Percentiles rank a stretch among this genome's conserved stretches.
These are phyloP conservation scores for Psilocybe tampanensis DNA, from an alignment of 768 basidiomycete genomes.

Conservation along the genomic window DNA sequence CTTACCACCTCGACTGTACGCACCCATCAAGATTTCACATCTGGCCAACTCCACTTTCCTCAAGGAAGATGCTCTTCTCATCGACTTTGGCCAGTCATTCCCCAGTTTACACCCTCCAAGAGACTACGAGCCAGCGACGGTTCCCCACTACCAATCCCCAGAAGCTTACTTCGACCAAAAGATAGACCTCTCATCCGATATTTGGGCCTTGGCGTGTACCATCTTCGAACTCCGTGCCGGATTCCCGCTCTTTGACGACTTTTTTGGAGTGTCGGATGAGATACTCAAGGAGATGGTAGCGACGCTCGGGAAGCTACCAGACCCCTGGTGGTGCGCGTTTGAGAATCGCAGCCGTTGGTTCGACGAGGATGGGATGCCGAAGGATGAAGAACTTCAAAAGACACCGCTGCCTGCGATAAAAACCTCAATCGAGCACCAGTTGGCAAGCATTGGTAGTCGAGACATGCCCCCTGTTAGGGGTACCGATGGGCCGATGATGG, in stretches of 20 bases:
- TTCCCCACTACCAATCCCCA: constrained; percentile 34
- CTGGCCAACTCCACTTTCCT: constrained; percentile 27
- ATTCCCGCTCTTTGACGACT: constrained; percentile 40
- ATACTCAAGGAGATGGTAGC: constrained; percentile 37
- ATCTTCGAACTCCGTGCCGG: constrained; percentile 47
- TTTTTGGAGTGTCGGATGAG: constrained; percentile 28
- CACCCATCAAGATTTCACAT: too few relatives aligned
- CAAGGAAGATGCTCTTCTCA: constrained; percentile 33
- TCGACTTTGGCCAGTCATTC: constrained; percentile 43
- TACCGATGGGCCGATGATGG: constrained; percentile 36
- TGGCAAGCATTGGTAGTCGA: constrained; percentile 28
- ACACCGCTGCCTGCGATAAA: constrained; percentile 25
- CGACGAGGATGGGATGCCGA: constrained; percentile 36
- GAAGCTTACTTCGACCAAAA: constrained; percentile 36
- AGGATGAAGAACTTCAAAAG: constrained; percentile 14
- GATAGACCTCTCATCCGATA: constrained; percentile 30
- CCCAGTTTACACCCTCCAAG: constrained; percentile 20
- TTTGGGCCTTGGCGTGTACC: constrained; percentile 44
- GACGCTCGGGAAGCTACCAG: constrained; percentile 40
- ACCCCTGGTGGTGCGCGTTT: constrained; percentile 42
- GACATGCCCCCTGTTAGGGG: constrained; percentile 20
- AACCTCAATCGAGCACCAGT: constrained; percentile 29
- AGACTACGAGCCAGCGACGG: constrained; percentile 30
- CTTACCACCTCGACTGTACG: constrained; percentile 4
- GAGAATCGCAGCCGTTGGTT: constrained; percentile 34